These are phyloP conservation scores for Fusarium sp. DNA, from an alignment of 2,329 filamentous ascomycete species.

Conservation along the genomic window DNA sequence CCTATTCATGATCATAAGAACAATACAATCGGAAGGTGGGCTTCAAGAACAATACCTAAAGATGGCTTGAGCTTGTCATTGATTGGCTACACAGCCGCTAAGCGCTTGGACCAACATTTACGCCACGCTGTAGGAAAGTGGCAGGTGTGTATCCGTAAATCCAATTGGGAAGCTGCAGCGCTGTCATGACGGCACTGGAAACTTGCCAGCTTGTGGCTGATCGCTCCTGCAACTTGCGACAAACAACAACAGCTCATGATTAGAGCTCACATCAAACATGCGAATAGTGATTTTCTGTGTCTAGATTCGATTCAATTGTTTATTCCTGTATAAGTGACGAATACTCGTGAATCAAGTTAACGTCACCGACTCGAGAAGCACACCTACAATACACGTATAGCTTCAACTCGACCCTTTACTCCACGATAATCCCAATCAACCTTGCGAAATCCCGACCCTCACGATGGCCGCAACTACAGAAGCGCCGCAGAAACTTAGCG, in stretches of 20 bases:
- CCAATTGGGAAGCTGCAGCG: constrained; percentile 7
- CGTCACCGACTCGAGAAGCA: constrained; percentile 3
- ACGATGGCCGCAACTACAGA: constrained; percentile 49
- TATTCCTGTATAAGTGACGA: background rate
- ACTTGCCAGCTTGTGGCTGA: constrained; percentile 44
- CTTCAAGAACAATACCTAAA: constrained; percentile 7
- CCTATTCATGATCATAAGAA: constrained; percentile 33
- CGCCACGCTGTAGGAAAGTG: constrained; percentile 12
- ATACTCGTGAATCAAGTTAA: background rate
- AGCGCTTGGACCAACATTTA: constrained; percentile 28
- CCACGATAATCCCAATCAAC: background rate
- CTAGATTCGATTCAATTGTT: background rate
- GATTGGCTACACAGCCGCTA: constrained; percentile 41
- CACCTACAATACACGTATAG: constrained; percentile 19
- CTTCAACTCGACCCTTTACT: constrained; percentile 10
- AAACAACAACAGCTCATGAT: constrained; percentile 33
- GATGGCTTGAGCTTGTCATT: constrained; percentile 23
- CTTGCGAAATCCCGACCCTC: background rate
- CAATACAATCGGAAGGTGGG: constrained; percentile 29
- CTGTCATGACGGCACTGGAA: constrained; percentile 36
- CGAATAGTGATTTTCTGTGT: background rate
- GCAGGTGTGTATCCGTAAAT: constrained; percentile 3
- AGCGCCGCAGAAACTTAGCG: constrained; percentile 49
- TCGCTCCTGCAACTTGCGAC: constrained; percentile 32
- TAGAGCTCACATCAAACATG: constrained; percentile 10